Percentiles rank a stretch among this genome's conserved stretches.
Evolutionary conservation across 805 yeast species (phyloP).

Genomic region (Lachancea thermotolerans): DNA sequence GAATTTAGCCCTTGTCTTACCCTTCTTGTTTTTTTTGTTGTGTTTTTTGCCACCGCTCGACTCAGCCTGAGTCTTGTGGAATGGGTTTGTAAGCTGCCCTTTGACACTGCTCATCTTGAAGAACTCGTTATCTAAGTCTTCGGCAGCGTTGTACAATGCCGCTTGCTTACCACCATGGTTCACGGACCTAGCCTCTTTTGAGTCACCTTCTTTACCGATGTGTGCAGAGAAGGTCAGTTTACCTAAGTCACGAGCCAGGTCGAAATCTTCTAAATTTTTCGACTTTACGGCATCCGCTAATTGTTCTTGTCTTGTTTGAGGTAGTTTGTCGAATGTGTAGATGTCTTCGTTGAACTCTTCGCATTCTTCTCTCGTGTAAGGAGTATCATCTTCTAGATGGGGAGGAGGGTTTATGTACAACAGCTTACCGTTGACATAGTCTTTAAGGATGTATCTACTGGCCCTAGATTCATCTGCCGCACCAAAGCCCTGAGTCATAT

Average conservation of each 20-base stretch:
- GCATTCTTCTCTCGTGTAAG: constrained; percentile 44
- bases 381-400: constrained; percentile 47
- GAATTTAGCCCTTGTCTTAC: constrained; percentile 38
- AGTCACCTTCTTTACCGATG: constrained; percentile 43
- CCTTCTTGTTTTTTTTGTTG: constrained; percentile 70
- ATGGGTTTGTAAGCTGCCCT: constrained; percentile 64
- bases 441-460: constrained; percentile 84
- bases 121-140: constrained; percentile 79
- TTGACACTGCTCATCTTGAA: constrained; percentile 60
- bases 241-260: constrained; percentile 61
- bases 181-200: constrained; percentile 42
- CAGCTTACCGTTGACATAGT: constrained; percentile 88
- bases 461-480: constrained; percentile 96
- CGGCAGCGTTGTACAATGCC: constrained; percentile 69
- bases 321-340: constrained; percentile 57
- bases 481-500: constrained; percentile 95
- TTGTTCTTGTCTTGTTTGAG: constrained; percentile 70
- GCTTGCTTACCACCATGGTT: constrained; percentile 81
- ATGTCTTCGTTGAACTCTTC: constrained; percentile 67
- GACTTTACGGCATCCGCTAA: constrained; percentile 53
- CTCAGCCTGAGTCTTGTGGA: constrained; percentile 46
- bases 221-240: constrained; percentile 77
- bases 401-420: constrained; percentile 89
- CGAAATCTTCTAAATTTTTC: constrained; percentile 53
- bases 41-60: constrained; percentile 46